Conservation (phyloP, 805 yeast species). For the Zygoascus bituminiphila region DNA sequence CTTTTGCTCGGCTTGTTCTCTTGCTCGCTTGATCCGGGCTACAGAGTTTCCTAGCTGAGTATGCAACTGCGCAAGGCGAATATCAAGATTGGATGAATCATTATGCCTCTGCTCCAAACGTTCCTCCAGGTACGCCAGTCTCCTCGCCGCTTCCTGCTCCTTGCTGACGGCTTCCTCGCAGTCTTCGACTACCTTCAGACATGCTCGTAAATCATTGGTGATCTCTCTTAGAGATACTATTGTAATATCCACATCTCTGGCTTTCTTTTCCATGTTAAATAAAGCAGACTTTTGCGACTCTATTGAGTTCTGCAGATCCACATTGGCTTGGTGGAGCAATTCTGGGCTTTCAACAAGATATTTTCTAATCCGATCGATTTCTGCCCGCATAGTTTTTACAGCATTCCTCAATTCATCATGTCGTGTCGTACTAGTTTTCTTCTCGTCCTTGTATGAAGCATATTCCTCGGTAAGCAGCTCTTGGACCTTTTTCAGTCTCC, state of each 20-base stretch:
- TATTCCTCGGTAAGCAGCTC: constrained; percentile 56
- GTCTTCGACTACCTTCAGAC: constrained; percentile 41
- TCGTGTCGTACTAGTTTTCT: constrained; percentile 47
- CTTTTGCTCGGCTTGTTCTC: constrained; percentile 39
- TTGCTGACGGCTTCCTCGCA: constrained; percentile 38
- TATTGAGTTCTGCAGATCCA: constrained; percentile 42
- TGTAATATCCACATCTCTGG: constrained; percentile 45
- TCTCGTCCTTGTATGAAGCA: constrained; percentile 53
- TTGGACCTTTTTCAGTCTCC: constrained; percentile 52
- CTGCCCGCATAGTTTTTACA: constrained; percentile 47
- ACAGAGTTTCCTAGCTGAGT: constrained; percentile 42
- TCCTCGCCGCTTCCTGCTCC: constrained; percentile 35
- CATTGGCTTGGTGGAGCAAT: constrained; percentile 43
- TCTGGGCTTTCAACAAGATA: constrained; percentile 56
- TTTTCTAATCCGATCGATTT: constrained; percentile 49
- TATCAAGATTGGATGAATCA: constrained; percentile 34
- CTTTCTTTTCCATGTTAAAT: constrained; percentile 37
- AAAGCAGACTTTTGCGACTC: constrained; percentile 34
- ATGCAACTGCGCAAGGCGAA: constrained; percentile 40
- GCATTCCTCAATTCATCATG: constrained; percentile 54
- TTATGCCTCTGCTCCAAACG: constrained; percentile 33
- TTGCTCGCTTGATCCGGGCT: constrained; percentile 40
- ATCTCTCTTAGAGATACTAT: constrained; percentile 51
- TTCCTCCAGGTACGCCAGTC: constrained; percentile 35
- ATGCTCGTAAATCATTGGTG: constrained; percentile 38